These are phyloP conservation scores for Fusarium coicis DNA, from an alignment of 2,329 filamentous ascomycete species.

Conservation along the genomic window DNA sequence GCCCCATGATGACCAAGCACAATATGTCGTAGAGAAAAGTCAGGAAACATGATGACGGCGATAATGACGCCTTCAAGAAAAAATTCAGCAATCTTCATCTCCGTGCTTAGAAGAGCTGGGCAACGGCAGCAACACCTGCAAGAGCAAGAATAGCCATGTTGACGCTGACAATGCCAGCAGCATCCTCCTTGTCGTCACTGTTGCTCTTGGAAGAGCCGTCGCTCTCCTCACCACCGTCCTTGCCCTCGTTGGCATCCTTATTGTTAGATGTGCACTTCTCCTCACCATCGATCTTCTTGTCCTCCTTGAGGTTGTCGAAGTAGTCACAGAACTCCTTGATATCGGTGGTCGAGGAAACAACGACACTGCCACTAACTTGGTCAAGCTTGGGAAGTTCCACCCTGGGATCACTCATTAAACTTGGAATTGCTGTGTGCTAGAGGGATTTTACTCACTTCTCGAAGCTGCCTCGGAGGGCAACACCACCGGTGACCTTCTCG, in stretches of 20 bases:
- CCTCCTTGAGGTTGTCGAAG: constrained; percentile 55
- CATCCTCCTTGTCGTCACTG: constrained; percentile 50
- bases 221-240: constrained; percentile 45
- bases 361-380: constrained; percentile 78
- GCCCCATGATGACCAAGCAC: constrained; percentile 48
- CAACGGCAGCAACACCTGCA: constrained; percentile 58
- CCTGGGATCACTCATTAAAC: constrained; percentile 56
- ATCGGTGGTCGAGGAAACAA: constrained; percentile 72
- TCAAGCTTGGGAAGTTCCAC: constrained; percentile 74
- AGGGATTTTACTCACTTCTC: constrained; percentile 70
- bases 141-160: constrained; percentile 61
- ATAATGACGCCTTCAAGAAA: constrained; percentile 48
- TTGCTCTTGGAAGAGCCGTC: constrained; percentile 42
- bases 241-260: constrained; percentile 62
- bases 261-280: constrained; percentile 63
- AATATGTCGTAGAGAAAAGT: constrained; percentile 51
- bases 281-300: constrained; percentile 56
- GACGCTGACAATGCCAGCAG: constrained; percentile 57
- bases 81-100: constrained; percentile 46
- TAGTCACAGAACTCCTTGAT: constrained; percentile 67
- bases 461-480: constrained; percentile 89
- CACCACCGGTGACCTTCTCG: constrained; percentile 77
- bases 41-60: constrained; percentile 49
- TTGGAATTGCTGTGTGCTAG: neutral
- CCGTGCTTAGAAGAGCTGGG: constrained; percentile 62